Evolutionary conservation across 352 stramenopile genomes (phyloP).

Genomic region (Salisapilia sapeloensis): DNA sequence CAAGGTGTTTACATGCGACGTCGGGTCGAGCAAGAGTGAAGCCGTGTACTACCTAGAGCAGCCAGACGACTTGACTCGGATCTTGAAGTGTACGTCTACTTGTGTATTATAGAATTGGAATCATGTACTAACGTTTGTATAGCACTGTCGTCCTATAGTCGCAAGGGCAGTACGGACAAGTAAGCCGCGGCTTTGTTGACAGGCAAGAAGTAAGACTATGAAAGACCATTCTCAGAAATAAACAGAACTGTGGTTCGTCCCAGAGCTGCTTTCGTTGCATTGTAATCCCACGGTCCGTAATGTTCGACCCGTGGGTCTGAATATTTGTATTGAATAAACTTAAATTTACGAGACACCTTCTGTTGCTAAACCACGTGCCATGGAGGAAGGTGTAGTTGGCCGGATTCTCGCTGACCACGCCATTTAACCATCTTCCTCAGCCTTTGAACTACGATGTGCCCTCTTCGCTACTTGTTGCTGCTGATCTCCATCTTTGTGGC

Average conservation of each 20-base stretch:
- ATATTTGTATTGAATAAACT: too few relatives aligned
- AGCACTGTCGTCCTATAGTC: constrained; percentile 41
- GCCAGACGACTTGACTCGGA: constrained; percentile 29
- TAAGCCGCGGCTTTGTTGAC: not conserved
- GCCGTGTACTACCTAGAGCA: constrained; percentile 59
- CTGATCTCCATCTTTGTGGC: constrained; percentile 69
- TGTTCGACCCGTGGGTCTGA: too few relatives aligned
- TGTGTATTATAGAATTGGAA: constrained; percentile 1
- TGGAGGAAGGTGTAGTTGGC: too few relatives aligned
- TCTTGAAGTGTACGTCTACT: constrained; percentile 29
- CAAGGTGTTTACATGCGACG: constrained; percentile 55
- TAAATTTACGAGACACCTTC: too few relatives aligned
- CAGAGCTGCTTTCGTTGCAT: too few relatives aligned
- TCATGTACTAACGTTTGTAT: constrained; percentile 1
- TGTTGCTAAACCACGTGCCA: too few relatives aligned
- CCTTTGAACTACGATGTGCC: constrained; percentile 51
- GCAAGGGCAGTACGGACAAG: constrained; percentile 10
- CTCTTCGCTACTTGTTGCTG: constrained; percentile 75
- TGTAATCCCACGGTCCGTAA: too few relatives aligned
- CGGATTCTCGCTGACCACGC: too few relatives aligned
- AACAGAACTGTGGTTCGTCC: too few relatives aligned
- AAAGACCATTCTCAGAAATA: too few relatives aligned
- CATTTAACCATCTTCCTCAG: too few relatives aligned
- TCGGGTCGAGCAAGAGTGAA: constrained; percentile 56
- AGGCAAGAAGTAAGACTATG: too few relatives aligned